Base-by-base conservation (phyloP, 2,329 filamentous ascomycete genomes). In the Rugonectria rugulosa region DNA sequence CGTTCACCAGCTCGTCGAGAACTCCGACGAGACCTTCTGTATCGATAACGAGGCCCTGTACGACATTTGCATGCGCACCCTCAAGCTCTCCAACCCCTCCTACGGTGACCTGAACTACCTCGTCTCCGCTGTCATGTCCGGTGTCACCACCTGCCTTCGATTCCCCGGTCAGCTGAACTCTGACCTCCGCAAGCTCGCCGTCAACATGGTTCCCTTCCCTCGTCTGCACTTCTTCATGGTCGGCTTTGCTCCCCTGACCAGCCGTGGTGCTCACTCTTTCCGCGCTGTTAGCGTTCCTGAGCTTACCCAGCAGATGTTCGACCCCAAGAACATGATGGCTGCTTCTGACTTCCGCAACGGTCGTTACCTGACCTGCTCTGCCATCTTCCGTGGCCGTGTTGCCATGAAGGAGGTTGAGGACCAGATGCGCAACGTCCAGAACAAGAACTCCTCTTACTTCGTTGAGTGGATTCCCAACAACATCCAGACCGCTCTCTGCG, bases 151-250 rank as follows among this genome's bases (percentile, higher is more conserved):
- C 72, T 98, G 92, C 79, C 85, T 99, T 76, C 95, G 95, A 81
- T 99, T 99, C 91, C 95, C 95, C 54, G 95, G 95, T 77, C 95
- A 99, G 87, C 90, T 99, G 69, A 99, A 99, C 91, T 99, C 95
- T 76, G 95, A 99, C 79, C 91, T 99, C 70, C 92, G 95, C 84
- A 99, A 99, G 87, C 83, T 99, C 74, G 95, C 95, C 69, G 95
- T 99, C 81, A 99, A 99, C 91, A 99, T 99, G 86, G 95, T 99
- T 81, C 95, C 95, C 63, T 99, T 99, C 91, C 95, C 95, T 69
- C 95, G 95, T 92, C 92, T 99, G 64, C 95, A 99, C 83, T 99
- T 99, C 89, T 99, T 99, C 89, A 99, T 99, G 95, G 95, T 99
- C 77, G 95, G 95, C 79, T 99, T 99, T 78, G 94, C 95, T 79